A percentile compares a stretch with the other conserved stretches of the same genome.
phyloP scores from a whole-genome alignment of 257 asterid species.

The Solanum sejunctum region DNA sequence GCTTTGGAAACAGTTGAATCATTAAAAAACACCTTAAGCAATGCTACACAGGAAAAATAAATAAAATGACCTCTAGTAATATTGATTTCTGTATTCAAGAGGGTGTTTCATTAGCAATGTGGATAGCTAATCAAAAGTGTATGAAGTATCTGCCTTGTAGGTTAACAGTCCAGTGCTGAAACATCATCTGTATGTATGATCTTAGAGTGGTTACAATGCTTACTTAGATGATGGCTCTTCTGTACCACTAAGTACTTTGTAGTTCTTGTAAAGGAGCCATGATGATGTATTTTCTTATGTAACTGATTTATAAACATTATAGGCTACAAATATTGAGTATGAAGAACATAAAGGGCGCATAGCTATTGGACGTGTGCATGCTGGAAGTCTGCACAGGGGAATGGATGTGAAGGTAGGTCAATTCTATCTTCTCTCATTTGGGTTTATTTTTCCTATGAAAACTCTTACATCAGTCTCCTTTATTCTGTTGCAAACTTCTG shows the following conservation, averaged over 20 bases:
- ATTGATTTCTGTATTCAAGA: neutral
- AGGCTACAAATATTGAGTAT: constrained; percentile 94
- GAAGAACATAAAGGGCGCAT: constrained; percentile 98
- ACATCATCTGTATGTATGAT: neutral
- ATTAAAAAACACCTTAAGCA: neutral
- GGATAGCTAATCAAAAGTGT: neutral
- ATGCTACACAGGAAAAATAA: neutral
- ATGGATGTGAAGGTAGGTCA: constrained; percentile 82
- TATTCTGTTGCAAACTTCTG: neutral
- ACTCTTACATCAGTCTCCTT: neutral
- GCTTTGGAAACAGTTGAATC: neutral
- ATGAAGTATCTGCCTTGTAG: neutral
- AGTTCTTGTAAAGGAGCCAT: neutral
- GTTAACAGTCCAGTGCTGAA: neutral
- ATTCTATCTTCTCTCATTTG: neutral
- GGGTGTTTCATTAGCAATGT: neutral
- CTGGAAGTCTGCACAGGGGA: constrained; percentile 76
- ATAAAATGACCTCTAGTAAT: neutral
- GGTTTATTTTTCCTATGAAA: neutral
- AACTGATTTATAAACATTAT: constrained; percentile 3
- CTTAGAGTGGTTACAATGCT: neutral
- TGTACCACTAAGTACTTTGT: neutral
- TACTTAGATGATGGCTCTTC: neutral
- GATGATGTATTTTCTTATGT: neutral
- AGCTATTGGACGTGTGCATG: constrained; percentile 96